Conservation (phyloP, 176 grass and related monocot genomes). For the sorghum (Sorghum bicolor) region Sorghum_bicolor_NCBIv3 NC_012879.2:47251001-47251500, state of each 20-base stretch:
- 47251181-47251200: slow-evolving; percentile 92
- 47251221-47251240: slow-evolving; percentile 68
- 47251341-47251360: not conserved
- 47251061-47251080: slow-evolving; percentile 88
- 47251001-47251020: not conserved
- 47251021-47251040: slow-evolving; percentile 19
- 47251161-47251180: slow-evolving; percentile 91
- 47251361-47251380: not conserved
- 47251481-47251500: not conserved
- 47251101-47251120: slow-evolving; percentile 81
- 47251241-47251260: slow-evolving; percentile 89
- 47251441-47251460: not conserved
- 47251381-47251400: not conserved
- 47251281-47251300: not conserved
- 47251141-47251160: slow-evolving; percentile 86
- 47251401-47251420: not conserved
- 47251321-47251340: not conserved
- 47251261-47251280: slow-evolving; percentile 43
- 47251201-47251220: slow-evolving; percentile 91
- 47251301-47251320: not conserved
- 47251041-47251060: slow-evolving; percentile 94
- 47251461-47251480: not conserved
- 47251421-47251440: not conserved
- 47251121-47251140: slow-evolving; percentile 81
- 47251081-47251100: slow-evolving; percentile 68